Percentiles rank a stretch among this genome's conserved stretches.
Evolutionary conservation across 225 moss, liverwort and hornwort species (phyloP).

Genomic region (Takakia lepidozioides): DNA sequence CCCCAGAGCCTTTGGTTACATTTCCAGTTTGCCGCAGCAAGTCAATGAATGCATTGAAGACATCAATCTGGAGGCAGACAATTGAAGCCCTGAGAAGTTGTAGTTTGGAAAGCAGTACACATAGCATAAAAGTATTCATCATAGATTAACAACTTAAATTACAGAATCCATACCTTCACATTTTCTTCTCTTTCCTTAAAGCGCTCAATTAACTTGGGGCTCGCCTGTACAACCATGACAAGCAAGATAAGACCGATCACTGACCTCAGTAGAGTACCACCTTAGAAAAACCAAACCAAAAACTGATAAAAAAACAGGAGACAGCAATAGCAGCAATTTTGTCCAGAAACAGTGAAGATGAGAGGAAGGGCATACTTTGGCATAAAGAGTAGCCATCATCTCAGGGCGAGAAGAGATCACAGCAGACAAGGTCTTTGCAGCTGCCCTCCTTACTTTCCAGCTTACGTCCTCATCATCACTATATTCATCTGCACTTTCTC

Average conservation of each 20-base stretch:
- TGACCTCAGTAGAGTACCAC: too few relatives aligned
- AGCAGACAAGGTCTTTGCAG: slow-evolving; percentile 90
- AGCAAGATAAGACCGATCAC: neutral
- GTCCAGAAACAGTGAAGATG: too few relatives aligned
- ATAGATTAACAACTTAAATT: neutral
- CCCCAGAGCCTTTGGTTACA: slow-evolving; percentile 89
- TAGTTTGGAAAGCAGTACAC: too few relatives aligned
- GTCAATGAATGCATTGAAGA: slow-evolving; percentile 98
- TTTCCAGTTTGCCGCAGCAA: slow-evolving; percentile 93
- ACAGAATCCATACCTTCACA: slow-evolving; percentile 63
- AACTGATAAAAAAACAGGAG: too few relatives aligned
- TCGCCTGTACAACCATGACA: slow-evolving; percentile 55
- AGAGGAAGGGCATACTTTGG: slow-evolving; percentile 35
- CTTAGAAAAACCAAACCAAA: too few relatives aligned
- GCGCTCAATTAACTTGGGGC: slow-evolving; percentile 95
- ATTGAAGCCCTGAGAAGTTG: slow-evolving; percentile 9
- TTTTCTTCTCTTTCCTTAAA: slow-evolving; percentile 99
- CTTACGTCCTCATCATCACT: slow-evolving; percentile 99
- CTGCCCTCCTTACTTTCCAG: slow-evolving; percentile 97
- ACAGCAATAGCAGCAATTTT: too few relatives aligned
- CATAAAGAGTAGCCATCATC: slow-evolving; percentile 70
- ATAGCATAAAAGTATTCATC: too few relatives aligned
- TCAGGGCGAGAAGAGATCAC: slow-evolving; percentile 95
- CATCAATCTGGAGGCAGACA: slow-evolving; percentile 66
- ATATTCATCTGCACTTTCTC: slow-evolving; percentile 99